Conservation (phyloP, 2,329 filamentous ascomycete genomes). For the Colletotrichum viniferum region DNA sequence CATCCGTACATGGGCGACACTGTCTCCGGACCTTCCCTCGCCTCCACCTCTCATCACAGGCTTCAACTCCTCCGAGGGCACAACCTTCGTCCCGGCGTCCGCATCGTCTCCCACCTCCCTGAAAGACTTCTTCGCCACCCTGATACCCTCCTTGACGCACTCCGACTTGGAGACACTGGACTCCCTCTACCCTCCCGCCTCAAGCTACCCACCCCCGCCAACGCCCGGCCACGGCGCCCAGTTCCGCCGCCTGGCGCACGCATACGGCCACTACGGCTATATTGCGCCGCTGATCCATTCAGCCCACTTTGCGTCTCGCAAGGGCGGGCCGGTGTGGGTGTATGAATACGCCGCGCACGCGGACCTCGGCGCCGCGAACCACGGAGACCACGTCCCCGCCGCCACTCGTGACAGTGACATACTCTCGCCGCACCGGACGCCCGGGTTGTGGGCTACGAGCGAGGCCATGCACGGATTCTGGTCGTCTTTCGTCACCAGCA, state of each 20-base stretch:
- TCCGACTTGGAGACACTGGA: conserved; percentile 60
- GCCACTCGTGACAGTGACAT: conserved; percentile 46
- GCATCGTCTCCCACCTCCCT: conserved; percentile 42
- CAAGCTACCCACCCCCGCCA: conserved; percentile 10
- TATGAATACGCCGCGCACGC: conserved; percentile 65
- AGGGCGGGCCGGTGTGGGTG: conserved; percentile 46
- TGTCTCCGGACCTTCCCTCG: conserved; percentile 51
- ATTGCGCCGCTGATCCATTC: conserved; percentile 68
- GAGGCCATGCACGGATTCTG: conserved; percentile 44
- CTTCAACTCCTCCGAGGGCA: conserved; percentile 74
- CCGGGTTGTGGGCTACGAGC: conserved; percentile 36
- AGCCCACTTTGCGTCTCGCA: conserved; percentile 47
- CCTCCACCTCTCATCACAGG: conserved; percentile 67
- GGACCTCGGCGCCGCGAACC: conserved; percentile 44
- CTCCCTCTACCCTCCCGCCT: conserved; percentile 61
- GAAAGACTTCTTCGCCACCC: conserved; percentile 61
- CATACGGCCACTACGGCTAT: conserved; percentile 69
- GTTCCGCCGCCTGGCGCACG: conserved; percentile 62
- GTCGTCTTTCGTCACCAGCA: conserved; percentile 38
- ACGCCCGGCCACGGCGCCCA: conserved; percentile 49
- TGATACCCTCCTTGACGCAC: conserved; percentile 62
- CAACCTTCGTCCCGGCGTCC: conserved; percentile 61
- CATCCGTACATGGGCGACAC: conserved; percentile 58
- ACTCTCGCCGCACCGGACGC: conserved; percentile 46
- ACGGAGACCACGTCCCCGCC: conserved; percentile 49